phyloP scores from a whole-genome alignment of 148 eudicot species.

The Chenopodium suecicum region DNA sequence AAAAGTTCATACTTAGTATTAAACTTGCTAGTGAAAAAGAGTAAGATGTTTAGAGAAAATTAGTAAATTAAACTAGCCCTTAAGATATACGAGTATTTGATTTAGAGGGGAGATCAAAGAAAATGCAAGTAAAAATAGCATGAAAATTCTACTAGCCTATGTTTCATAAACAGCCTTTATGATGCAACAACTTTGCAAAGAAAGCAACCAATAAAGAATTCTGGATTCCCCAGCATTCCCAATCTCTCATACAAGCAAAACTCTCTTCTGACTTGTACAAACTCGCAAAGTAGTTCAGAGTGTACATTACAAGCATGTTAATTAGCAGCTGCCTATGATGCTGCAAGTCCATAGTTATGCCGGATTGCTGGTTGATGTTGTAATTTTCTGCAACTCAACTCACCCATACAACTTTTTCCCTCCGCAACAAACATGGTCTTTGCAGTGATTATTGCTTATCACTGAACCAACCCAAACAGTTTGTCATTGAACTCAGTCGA shows the following conservation, averaged over 20 bases:
- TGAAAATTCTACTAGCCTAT: background rate
- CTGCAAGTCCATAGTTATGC: background rate
- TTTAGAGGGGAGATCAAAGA: background rate
- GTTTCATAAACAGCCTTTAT: background rate
- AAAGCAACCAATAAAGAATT: background rate
- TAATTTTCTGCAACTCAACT: conserved; percentile 7
- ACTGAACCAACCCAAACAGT: background rate
- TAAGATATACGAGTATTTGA: background rate
- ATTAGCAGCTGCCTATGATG: background rate
- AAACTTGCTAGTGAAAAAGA: background rate
- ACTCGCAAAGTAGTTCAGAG: background rate
- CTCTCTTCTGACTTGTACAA: background rate
- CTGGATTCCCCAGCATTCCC: background rate
- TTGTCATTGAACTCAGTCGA: background rate
- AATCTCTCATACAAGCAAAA: background rate
- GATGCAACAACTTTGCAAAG: background rate
- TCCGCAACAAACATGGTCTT: background rate
- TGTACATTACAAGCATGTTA: background rate
- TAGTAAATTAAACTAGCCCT: background rate
- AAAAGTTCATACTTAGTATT: no score
- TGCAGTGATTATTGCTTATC: background rate
- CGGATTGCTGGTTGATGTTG: background rate
- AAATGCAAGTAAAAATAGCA: background rate
- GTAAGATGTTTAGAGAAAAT: background rate
- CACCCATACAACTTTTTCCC: background rate